Base-by-base conservation (phyloP, 106 monocot species). In the Apostasia ramifera region DNA sequence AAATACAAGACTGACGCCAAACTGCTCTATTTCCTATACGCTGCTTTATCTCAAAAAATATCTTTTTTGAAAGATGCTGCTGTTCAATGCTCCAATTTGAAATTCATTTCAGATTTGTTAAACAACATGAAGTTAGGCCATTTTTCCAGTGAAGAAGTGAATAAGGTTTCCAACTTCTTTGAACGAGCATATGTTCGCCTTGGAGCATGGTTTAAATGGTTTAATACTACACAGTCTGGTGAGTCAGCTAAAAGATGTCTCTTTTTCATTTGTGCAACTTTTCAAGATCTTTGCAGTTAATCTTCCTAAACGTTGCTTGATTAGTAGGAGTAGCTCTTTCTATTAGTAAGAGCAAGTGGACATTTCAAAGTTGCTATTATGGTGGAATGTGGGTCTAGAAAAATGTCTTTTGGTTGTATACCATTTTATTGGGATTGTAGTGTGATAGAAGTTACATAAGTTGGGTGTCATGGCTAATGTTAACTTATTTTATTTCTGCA, bases 201-300 rank as follows among this genome's bases (percentile, higher is more conserved):
- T 66, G 76, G 72, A 43, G 81, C 91, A 74, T 95, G 95, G 95
- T 86, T 86, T 73, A 82, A 86, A 57, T 95, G 95, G 95, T 95
- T 91, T 70, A 88, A 95, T 78, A 86, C 49, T 3, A 91, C 91
- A 61, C 95, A 95, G 68, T 84, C 83, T 55, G 95, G 95, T 95
- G 63, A 79, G 72, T 81, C 44, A 13, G 47, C 9, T 56, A 61
- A 15, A 44, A 14, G 15, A 48, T n/a, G 40, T 48, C 52, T 52
- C 26, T 41, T 47, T 53, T 64, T 40, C 45, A 1, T 45, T 15
- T 55, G 51, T 45, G 40, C 38, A 1, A 53, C 39, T 66, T 66
- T 49, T 26, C 26, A 26, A 0, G 26, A 26, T 26, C 26, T 26
- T 26, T 26, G 26, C 26, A 26, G 26, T 26, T 26, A 26, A 26